Evolutionary conservation across 192 early-diverging fungal species (phyloP).

Genomic region (Umbelopsis sp.): DNA sequence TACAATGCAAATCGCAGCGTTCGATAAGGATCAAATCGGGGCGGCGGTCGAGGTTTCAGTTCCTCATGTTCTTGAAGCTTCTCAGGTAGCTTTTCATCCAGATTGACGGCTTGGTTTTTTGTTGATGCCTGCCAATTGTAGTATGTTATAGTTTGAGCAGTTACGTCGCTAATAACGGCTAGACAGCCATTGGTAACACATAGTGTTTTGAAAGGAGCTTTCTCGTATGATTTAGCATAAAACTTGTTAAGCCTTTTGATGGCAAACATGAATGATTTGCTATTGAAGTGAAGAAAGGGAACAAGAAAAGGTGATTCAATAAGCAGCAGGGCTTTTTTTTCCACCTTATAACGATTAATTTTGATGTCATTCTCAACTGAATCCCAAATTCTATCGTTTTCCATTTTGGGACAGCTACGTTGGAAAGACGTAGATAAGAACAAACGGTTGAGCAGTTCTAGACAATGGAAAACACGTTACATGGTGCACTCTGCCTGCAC

Average conservation of each 20-base stretch:
- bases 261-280: slow-evolving; percentile 17
- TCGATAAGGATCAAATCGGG: slow-evolving; percentile 45
- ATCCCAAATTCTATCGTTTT: neutral
- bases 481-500: no score
- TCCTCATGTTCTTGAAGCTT: slow-evolving; percentile 20
- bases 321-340: no score
- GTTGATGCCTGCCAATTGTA: slow-evolving; percentile 29
- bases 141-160: slow-evolving; percentile 61
- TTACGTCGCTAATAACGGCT: slow-evolving; percentile 62
- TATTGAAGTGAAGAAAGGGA: neutral
- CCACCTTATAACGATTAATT: neutral
- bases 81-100: slow-evolving; percentile 21
- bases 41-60: neutral
- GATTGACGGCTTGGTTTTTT: slow-evolving; percentile 1
- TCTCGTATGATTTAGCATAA: slow-evolving; percentile 50
- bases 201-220: slow-evolving; percentile 65
- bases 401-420: neutral
- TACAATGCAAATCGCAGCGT: slow-evolving; percentile 67
- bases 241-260: slow-evolving; percentile 23
- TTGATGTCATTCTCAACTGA: slow-evolving; percentile 13
- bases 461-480: no score
- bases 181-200: slow-evolving; percentile 68
- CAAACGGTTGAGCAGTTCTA: no score
- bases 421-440: no score
- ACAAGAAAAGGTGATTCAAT: neutral